Percentiles rank a stretch among this genome's conserved stretches.
Evolutionary conservation across 495 filamentous ascomycete species (phyloP).

Genomic region (Aspergillus incahuasiensis): DNA sequence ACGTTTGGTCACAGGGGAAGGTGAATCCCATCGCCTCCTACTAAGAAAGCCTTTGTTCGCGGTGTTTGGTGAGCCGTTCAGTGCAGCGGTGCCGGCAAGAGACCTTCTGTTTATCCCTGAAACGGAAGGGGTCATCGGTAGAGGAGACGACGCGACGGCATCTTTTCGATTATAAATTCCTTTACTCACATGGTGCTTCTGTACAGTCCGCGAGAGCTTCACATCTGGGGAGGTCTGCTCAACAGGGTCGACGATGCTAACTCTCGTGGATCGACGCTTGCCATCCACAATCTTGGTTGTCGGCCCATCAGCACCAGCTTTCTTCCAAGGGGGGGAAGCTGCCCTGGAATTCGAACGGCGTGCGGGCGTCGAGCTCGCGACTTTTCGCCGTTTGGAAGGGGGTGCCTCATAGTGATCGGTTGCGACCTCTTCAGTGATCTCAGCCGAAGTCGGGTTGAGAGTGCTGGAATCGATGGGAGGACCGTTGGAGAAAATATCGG

Average conservation of each 20-base stretch:
- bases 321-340: conserved; percentile 91
- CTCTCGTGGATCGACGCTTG: conserved; percentile 78
- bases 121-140: conserved; percentile 31
- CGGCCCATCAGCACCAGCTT: conserved; percentile 76
- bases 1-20: conserved; percentile 29
- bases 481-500: conserved; percentile 26
- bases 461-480: conserved; percentile 23
- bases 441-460: conserved; percentile 26
- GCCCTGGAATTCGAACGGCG: conserved; percentile 47
- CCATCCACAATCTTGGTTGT: conserved; percentile 80
- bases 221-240: conserved; percentile 66
- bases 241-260: conserved; percentile 62
- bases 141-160: conserved; percentile 30
- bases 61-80: conserved; percentile 32
- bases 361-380: conserved; percentile 46
- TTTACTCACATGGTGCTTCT: conserved; percentile 26
- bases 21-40: conserved; percentile 26
- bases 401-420: conserved; percentile 43
- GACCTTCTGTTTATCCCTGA: conserved; percentile 30
- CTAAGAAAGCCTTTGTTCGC: conserved; percentile 21
- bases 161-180: conserved; percentile 21
- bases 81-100: conserved; percentile 25
- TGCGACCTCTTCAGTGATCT: conserved; percentile 26
- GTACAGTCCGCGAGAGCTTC: conserved; percentile 48
- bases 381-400: conserved; percentile 70